phyloP scores from a whole-genome alignment of 148 eudicot species.

The Polygonum aviculare region DNA sequence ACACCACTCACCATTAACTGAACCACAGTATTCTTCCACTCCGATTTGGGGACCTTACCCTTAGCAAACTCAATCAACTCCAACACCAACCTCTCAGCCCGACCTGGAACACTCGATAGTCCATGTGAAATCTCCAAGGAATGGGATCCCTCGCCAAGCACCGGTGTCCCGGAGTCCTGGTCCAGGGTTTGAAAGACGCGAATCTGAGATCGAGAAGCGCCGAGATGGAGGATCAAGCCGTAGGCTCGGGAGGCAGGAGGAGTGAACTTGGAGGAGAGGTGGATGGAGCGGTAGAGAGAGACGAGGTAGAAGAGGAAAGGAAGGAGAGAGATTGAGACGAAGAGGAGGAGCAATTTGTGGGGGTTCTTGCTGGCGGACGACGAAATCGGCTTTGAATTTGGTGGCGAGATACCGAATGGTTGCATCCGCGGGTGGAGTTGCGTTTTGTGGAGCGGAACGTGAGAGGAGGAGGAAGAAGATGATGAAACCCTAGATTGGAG shows the following conservation, averaged over 20 bases:
- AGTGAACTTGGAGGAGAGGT: constrained; percentile 12
- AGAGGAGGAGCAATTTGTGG: constrained; percentile 23
- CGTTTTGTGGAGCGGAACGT: constrained; percentile 36
- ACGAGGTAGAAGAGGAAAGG: constrained; percentile 29
- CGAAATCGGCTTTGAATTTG: constrained; percentile 14
- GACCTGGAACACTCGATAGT: neutral
- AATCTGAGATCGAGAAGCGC: constrained; percentile 15
- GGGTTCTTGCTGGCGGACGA: constrained; percentile 9
- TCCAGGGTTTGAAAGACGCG: constrained; percentile 27
- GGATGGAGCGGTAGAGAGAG: constrained; percentile 27
- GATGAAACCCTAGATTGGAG: constrained; percentile 23
- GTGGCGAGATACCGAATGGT: constrained; percentile 11
- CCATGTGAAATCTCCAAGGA: constrained; percentile 17
- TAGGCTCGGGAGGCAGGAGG: constrained; percentile 15
- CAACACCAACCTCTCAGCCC: constrained; percentile 13
- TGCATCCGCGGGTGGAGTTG: constrained; percentile 41
- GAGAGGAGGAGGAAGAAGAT: constrained; percentile 13
- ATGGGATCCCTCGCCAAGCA: constrained; percentile 16
- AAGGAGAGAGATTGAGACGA: constrained; percentile 24
- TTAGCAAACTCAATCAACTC: constrained; percentile 33
- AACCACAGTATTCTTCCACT: constrained; percentile 32
- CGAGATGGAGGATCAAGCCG: constrained; percentile 25
- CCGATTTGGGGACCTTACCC: constrained; percentile 21
- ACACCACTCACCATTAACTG: constrained; percentile 23
- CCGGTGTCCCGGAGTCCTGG: constrained; percentile 19